A percentile compares a stretch with the other conserved stretches of the same genome.
phyloP scores from a whole-genome alignment of 768 basidiomycete species.

The Royoungia palumana region DNA sequence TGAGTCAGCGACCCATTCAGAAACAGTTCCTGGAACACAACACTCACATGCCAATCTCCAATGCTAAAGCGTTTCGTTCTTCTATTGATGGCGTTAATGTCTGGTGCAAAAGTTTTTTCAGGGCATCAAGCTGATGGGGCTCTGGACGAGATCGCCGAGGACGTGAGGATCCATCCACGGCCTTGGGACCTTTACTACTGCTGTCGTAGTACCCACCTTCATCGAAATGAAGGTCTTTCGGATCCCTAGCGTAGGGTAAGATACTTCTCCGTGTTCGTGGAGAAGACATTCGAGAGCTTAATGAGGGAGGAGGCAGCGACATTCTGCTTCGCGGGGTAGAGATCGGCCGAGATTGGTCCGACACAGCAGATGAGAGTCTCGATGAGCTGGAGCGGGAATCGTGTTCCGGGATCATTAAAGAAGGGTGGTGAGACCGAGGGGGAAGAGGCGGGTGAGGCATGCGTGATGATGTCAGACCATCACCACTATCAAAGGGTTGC shows the following conservation, averaged over 20 bases:
- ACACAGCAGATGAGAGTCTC: slow-evolving; percentile 11
- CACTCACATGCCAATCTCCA: slow-evolving; percentile 73
- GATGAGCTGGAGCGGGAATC: slow-evolving; percentile 12
- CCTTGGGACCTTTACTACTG: slow-evolving; percentile 17
- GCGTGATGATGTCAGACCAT: slow-evolving; percentile 8
- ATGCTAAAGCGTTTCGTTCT: slow-evolving; percentile 68
- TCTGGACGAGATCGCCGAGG: slow-evolving; percentile 76
- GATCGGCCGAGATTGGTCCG: slow-evolving; percentile 18
- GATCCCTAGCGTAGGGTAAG: slow-evolving; percentile 27
- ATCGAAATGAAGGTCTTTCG: slow-evolving; percentile 25
- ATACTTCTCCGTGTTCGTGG: slow-evolving; percentile 29
- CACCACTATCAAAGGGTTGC: slow-evolving; percentile 13
- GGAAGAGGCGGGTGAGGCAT: slow-evolving; percentile 16
- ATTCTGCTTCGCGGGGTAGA: slow-evolving; percentile 28
- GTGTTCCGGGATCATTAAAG: slow-evolving; percentile 23
- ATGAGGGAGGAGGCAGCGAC: slow-evolving; percentile 31
- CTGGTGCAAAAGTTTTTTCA: slow-evolving; percentile 64
- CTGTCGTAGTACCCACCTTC: slow-evolving; percentile 24
- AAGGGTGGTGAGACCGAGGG: slow-evolving; percentile 31
- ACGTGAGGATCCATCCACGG: slow-evolving; percentile 41
- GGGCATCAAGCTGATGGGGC: slow-evolving; percentile 70
- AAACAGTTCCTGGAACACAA: background rate
- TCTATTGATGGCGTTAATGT: slow-evolving; percentile 77
- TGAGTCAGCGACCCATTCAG: slow-evolving; percentile 10
- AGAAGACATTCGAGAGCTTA: slow-evolving; percentile 26